Conservation (phyloP, 2,329 filamentous ascomycete species). For the Cytospora chrysosperma region DNA sequence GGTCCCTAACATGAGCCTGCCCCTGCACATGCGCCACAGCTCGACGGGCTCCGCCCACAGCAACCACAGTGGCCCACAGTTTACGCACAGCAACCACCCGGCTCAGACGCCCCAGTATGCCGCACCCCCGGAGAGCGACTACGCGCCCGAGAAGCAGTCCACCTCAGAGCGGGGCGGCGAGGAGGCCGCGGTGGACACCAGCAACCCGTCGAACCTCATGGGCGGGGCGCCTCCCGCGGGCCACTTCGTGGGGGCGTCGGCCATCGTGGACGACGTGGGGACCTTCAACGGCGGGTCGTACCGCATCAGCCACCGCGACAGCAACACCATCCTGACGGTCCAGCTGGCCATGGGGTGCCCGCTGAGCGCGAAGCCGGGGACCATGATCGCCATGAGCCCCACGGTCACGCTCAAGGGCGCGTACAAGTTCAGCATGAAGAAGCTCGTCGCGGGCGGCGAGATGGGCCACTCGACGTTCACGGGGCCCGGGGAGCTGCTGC, state of each 20-base stretch:
- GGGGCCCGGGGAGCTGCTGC: conserved; percentile 84
- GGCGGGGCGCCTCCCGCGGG: conserved; percentile 42
- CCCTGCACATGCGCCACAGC: conserved; percentile 38
- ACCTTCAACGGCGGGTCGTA: conserved; percentile 97
- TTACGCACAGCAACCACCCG: conserved; percentile 27
- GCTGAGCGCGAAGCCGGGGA: conserved; percentile 73
- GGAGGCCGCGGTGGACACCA: conserved; percentile 30
- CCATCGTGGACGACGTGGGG: conserved; percentile 80
- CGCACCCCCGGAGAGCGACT: conserved; percentile 27
- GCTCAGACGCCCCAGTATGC: conserved; percentile 35
- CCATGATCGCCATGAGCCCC: conserved; percentile 92
- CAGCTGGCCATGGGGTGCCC: conserved; percentile 90
- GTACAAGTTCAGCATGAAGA: conserved; percentile 87
- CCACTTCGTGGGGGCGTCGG: conserved; percentile 63
- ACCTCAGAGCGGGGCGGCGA: conserved; percentile 25
- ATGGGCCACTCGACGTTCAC: conserved; percentile 78
- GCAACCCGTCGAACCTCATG: conserved; percentile 36
- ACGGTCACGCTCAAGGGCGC: conserved; percentile 80
- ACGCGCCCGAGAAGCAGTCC: conserved; percentile 32
- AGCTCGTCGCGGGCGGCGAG: conserved; percentile 80
- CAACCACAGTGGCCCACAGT: conserved; percentile 21
- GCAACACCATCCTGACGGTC: conserved; percentile 84
- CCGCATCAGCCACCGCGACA: conserved; percentile 87
- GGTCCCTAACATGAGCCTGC: conserved; percentile 34
- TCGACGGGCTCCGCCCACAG: conserved; percentile 28